Base-by-base conservation (phyloP, 2,329 filamentous ascomycete genomes). In the Balansia obtecta region DNA sequence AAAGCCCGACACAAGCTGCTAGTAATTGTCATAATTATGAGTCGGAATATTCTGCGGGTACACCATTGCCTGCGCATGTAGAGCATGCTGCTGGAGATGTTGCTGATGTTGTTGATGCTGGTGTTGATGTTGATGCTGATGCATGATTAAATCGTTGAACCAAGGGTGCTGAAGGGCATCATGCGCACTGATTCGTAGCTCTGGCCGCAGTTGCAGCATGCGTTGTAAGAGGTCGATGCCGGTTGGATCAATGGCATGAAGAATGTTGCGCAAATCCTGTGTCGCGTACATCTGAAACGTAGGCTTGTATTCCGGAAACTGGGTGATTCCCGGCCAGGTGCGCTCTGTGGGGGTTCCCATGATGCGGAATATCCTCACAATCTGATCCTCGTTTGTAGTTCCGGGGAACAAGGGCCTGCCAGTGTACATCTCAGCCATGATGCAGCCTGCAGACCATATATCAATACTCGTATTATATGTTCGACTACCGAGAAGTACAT, bases 381-480 rank as follows among this genome's bases (percentile, higher is more conserved):
- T 83, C 67, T 98, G 93, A 64, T 98, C 93, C 68, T 98, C 93
- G 66, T 98, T 98, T 38, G 93, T 96, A 1, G 93, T 98, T 52
- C 93, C 93, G 0, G 93, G 93, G 71, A 98, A 98, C 7, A 98
- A 77, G 0, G 93, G 93, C 16, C 93, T 80, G 4, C 93, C 93
- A 0, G 91, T 96, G 68, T 94, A 97, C 89, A 98, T 96, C 70
- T 98, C 93, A 10, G 93, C 93, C 93, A 98, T 97, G 74, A 98
- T 98, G 68, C 93, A 98, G 51, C 93, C 93, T 7, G 93, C 93
- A 7, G 88, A 95, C 93, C 93, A 98, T 65, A 98, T 97, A 63
- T 98, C 93, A 66, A 98, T 97, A 70, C 88, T 95, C n/a, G 93
- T 98, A 70, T 95, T 98, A 73, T 98, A 98, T 20, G 93, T 97